A percentile compares a stretch with the other conserved stretches of the same genome.
phyloP scores from a whole-genome alignment of 2,329 filamentous ascomycete genomes.

The Paraconiothyrium sp. region DNA sequence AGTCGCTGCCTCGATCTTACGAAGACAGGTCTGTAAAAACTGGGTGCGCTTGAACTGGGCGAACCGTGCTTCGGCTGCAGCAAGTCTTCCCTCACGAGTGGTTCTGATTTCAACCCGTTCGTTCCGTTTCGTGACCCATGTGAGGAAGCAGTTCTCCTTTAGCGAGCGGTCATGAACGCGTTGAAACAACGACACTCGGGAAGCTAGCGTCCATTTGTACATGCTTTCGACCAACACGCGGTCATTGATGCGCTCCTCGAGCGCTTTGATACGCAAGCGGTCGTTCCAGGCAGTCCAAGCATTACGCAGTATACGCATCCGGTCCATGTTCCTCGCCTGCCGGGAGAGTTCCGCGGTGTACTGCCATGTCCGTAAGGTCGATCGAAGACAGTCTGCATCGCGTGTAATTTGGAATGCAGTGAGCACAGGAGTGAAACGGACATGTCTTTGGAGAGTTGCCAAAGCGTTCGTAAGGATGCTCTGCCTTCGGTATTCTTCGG shows the following conservation, averaged over 20 bases:
- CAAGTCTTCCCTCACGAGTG: slow-evolving; percentile 37
- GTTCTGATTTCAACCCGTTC: slow-evolving; percentile 27
- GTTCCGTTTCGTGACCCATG: slow-evolving; percentile 42
- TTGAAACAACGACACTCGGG: slow-evolving; percentile 52
- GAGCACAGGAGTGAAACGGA: slow-evolving; percentile 55
- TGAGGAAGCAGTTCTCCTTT: slow-evolving; percentile 37
- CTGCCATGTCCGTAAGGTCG: slow-evolving; percentile 61
- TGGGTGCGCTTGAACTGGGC: slow-evolving; percentile 42
- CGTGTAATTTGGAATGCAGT: slow-evolving; percentile 55
- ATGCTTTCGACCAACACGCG: slow-evolving; percentile 64
- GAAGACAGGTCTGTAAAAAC: slow-evolving; percentile 36
- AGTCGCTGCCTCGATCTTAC: slow-evolving; percentile 38
- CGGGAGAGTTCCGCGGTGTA: slow-evolving; percentile 52
- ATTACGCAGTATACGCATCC: slow-evolving; percentile 63
- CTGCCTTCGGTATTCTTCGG: slow-evolving; percentile 44
- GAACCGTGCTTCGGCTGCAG: slow-evolving; percentile 43
- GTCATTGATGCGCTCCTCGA: slow-evolving; percentile 58
- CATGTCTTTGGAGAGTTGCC: slow-evolving; percentile 46
- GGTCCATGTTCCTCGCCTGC: slow-evolving; percentile 62
- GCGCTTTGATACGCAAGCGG: slow-evolving; percentile 62
- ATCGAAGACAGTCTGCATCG: slow-evolving; percentile 56
- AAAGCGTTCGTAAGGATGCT: slow-evolving; percentile 36
- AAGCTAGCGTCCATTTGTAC: slow-evolving; percentile 69
- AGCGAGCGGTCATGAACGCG: slow-evolving; percentile 47
- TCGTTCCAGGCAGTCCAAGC: slow-evolving; percentile 72